Evolutionary conservation across 257 asterid species (phyloP), one percentile per base, ranked within the genome.

Genomic region (Plantago major): DNA sequence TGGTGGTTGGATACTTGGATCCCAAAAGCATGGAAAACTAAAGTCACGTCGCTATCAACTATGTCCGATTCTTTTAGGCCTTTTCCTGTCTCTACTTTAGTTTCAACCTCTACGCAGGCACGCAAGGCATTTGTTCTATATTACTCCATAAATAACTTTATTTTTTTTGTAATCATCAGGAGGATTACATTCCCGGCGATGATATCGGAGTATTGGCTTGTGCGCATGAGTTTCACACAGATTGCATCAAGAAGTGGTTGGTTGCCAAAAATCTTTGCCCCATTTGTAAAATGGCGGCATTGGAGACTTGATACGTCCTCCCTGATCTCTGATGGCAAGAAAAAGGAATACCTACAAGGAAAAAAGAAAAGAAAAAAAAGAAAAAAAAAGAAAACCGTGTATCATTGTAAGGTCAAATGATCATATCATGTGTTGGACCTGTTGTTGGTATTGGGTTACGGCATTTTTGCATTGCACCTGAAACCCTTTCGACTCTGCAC

Each of bases 171-270:
- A 3, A 50, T 53, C 17, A 44, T 42, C 82, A 88, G 98, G 97
- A 88, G 81, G 81, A 81, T 12, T 91, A 88, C 68, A 48, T 67
- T 0, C 38, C 19, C 38, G 95, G 93, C 51, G 97, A 88, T 61
- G 73, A 75, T 50, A 53, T 86, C 48, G 98, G 97, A 11, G 71
- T 66, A 43, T 54, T 86, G 82, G 83, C 81, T 12, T 91, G 98
- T 45, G 88, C 88, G 57, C 97, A 91, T 22, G 95, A 86, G 69
- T 88, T 91, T 67, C 97, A 91, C 55, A 73, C 81, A 3, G 42
- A 60, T 42, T 91, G 98, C 89, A 71, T 91, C 73, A 84, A 81
- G 54, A 94, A 88, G 76, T 91, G 98, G 98, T 68, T 91, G 16
- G 68, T 61, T 14, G 44, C 82, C 73, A 91, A 91, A 87, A 91